A percentile compares a stretch with the other conserved stretches of the same genome.
Conservation (phyloP, 768 basidiomycete species). For the Hortiboletus flavorubellus region DNA sequence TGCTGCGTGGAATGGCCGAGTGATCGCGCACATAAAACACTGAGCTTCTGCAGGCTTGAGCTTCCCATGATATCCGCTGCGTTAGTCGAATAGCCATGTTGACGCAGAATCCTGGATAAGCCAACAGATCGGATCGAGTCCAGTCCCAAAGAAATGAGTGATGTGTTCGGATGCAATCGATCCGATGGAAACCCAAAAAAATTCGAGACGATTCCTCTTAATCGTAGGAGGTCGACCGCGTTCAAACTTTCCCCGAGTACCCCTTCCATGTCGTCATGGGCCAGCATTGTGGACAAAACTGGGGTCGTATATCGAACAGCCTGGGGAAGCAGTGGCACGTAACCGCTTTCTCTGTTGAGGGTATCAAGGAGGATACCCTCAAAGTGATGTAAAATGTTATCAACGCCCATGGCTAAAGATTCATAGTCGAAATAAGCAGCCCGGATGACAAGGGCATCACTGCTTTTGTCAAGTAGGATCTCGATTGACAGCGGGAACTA, state of each 20-base stretch:
- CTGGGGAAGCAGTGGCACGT: background rate
- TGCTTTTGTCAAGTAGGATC: constrained; percentile 22
- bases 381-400: constrained; percentile 22
- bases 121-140: constrained; percentile 49
- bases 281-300: background rate
- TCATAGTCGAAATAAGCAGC: constrained; percentile 24
- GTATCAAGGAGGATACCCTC: constrained; percentile 23
- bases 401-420: constrained; percentile 14
- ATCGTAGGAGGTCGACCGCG: constrained; percentile 1
- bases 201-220: constrained; percentile 17
- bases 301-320: background rate
- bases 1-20: background rate
- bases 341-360: constrained; percentile 7
- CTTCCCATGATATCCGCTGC: constrained; percentile 38
- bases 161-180: constrained; percentile 19
- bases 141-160: constrained; percentile 44
- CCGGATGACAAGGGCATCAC: constrained; percentile 16
- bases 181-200: constrained; percentile 18
- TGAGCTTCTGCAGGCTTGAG: constrained; percentile 15
- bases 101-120: constrained; percentile 34
- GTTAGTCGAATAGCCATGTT: constrained; percentile 32
- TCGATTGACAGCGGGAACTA: constrained; percentile 26
- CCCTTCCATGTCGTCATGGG: background rate
- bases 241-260: background rate
- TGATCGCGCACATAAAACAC: constrained; percentile 13